Base-by-base conservation (phyloP, 768 basidiomycete species). In the Pisolithus sp. region DNA sequence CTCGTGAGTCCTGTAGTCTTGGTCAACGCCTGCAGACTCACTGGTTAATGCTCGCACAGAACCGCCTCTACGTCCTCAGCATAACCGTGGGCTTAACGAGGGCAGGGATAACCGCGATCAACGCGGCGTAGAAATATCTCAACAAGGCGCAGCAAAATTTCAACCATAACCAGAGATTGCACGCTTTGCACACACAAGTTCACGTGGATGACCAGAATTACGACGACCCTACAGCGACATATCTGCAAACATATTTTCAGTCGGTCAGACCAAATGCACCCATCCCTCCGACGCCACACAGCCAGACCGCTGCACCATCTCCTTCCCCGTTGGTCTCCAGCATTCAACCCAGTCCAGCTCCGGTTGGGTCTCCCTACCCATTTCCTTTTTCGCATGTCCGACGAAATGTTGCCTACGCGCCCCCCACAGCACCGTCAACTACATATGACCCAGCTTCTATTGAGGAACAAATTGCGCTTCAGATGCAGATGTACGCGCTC, bases 401-500 rank as follows among this genome's bases (percentile, higher is more conserved):
- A 21, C 79, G 87, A 0, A 75, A 73, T 42, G 65, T 76, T 42
- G 62, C 68, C 8, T 74, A 73, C 42, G 54, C 71, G 1, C 62
- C 72, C 74, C 64, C 57, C 73, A 54, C 70, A 70, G 82, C 61
- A 68, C 73, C 45, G 53, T 70, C 55, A 0, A 57, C 74, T 41
- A 68, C 57, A 30, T 71, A 71, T 36, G 76, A 73, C 51, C 74
- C 75, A 4, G 69, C 71, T 3, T 71, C 71, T 3, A 80, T 88
- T 53, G 80, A 82, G 55, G 82, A 86, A 58, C 84, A 88, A 60
- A 69, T 87, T n/a, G 80, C 80, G 2, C 73, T 79, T 36, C 88
- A 89, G 65, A 86, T 83, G 81, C 86, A 86, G 62, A 79, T 86
- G 56, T 89, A 83, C 55, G 86, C 88, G 3, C 77, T 85, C 60